Percentiles rank a stretch among this genome's conserved stretches.
phyloP scores from a whole-genome alignment of 768 basidiomycete genomes.

The Boletus rufocinnamomeus region DNA sequence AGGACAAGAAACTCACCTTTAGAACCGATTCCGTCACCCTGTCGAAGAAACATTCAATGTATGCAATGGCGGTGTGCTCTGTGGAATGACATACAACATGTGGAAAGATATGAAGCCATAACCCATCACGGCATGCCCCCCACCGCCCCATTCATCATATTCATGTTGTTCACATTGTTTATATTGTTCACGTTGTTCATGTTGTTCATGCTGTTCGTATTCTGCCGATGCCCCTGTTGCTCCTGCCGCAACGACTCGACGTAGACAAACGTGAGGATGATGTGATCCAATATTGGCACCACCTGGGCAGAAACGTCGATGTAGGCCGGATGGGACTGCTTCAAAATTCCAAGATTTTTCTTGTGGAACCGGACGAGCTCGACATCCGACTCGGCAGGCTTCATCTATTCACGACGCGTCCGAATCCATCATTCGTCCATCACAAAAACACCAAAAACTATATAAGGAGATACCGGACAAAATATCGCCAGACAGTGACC shows the following conservation, averaged over 20 bases:
- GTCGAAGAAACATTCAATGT: neutral
- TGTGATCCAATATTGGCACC: conserved; percentile 26
- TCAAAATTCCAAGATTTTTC: conserved; percentile 26
- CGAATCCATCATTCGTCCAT: neutral
- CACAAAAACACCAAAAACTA: no score
- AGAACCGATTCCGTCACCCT: neutral
- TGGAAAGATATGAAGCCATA: neutral
- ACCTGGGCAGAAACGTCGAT: conserved; percentile 21
- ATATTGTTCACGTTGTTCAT: neutral
- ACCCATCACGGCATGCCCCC: neutral
- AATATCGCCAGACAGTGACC: no score
- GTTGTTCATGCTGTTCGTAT: neutral
- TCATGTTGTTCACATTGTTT: neutral
- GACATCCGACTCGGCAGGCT: conserved; percentile 12
- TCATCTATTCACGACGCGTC: conserved; percentile 16
- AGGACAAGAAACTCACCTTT: neutral
- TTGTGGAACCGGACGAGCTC: conserved; percentile 28
- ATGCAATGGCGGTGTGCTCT: neutral
- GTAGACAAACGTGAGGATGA: conserved; percentile 32
- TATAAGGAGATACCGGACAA: no score
- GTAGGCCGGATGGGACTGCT: conserved; percentile 25
- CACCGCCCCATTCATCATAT: neutral
- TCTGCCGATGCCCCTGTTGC: neutral
- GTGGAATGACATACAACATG: neutral
- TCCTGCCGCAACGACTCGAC: conserved; percentile 22